Percentiles rank a stretch among this genome's conserved stretches.
These are phyloP conservation scores for Fusarium sp. DNA, from an alignment of 2,329 filamentous ascomycete species.

Conservation along the genomic window DNA sequence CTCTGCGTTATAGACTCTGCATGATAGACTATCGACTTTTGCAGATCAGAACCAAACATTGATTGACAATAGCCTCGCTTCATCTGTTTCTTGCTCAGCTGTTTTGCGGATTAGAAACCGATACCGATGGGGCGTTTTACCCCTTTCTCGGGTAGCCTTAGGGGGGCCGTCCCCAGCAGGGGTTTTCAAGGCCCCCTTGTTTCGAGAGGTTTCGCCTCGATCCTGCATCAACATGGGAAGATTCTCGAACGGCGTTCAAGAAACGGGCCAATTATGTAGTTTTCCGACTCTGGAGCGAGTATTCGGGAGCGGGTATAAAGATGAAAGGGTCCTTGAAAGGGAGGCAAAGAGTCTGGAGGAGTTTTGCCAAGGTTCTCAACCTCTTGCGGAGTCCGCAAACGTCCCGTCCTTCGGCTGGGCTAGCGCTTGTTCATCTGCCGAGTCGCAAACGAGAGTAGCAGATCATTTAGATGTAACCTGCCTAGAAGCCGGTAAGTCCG, in stretches of 20 bases:
- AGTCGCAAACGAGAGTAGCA: neutral
- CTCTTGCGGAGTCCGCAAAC: conserved; percentile 1
- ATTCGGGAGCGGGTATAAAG: neutral
- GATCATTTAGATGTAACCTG: conserved; percentile 6
- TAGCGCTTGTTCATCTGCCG: conserved; percentile 12
- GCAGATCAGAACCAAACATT: neutral
- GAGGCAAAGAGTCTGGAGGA: too few relatives aligned
- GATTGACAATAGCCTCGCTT: neutral
- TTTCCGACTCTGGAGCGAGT: neutral
- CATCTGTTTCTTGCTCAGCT: conserved; percentile 1
- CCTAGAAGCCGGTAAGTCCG: conserved; percentile 11
- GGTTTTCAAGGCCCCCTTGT: conserved; percentile 34
- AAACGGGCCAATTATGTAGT: neutral
- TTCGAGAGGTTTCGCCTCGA: conserved; percentile 28
- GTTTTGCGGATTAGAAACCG: neutral
- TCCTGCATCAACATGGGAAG: conserved; percentile 5
- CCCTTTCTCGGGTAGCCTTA: conserved; percentile 24
- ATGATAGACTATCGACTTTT: neutral
- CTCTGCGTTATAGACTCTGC: neutral
- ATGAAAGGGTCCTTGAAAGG: neutral
- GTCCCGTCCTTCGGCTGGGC: neutral
- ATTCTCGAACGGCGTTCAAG: neutral
- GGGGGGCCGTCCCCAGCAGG: neutral
- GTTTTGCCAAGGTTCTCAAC: neutral
- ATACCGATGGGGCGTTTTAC: neutral